phyloP scores from a whole-genome alignment of 2,329 filamentous ascomycete species.

The Sporothrix curviconia region DNA sequence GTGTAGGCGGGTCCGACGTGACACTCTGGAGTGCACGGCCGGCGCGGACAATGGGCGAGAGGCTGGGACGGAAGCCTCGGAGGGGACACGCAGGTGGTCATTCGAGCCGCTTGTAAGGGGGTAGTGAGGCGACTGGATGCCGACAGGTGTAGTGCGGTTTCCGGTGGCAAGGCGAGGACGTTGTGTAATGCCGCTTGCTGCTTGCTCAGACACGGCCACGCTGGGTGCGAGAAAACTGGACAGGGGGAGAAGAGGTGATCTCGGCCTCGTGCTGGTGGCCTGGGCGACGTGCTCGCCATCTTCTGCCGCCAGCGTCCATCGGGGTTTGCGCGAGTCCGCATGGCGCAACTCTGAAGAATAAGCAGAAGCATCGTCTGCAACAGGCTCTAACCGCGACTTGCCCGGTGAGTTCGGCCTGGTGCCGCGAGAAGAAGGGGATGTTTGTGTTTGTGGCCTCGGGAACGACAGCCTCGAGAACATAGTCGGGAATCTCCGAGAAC shows the following conservation, averaged over 20 bases:
- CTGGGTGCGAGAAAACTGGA: background rate
- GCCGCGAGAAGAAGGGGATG: constrained; percentile 9
- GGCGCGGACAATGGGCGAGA: constrained; percentile 54
- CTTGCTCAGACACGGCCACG: background rate
- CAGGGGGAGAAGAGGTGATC: constrained; percentile 13
- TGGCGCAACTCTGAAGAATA: background rate
- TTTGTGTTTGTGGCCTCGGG: constrained; percentile 29
- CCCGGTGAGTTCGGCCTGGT: constrained; percentile 18
- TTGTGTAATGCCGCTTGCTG: background rate
- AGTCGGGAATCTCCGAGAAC: constrained; percentile 51
- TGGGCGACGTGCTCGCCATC: constrained; percentile 10
- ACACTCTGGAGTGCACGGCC: constrained; percentile 51
- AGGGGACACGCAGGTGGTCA: constrained; percentile 22
- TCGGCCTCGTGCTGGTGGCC: background rate
- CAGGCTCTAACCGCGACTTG: background rate
- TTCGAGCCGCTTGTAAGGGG: constrained; percentile 5
- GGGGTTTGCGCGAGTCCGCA: background rate
- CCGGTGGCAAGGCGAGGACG: background rate
- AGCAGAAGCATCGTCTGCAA: background rate
- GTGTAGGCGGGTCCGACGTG: constrained; percentile 53
- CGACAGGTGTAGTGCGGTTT: constrained; percentile 1
- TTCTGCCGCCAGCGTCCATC: background rate
- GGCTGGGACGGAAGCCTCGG: constrained; percentile 35
- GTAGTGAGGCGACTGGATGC: constrained; percentile 14
- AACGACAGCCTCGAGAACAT: constrained; percentile 42